These are phyloP conservation scores for Sphenostylis stenocarpa DNA, from an alignment of 306 rosid species.

Conservation along the genomic window DNA sequence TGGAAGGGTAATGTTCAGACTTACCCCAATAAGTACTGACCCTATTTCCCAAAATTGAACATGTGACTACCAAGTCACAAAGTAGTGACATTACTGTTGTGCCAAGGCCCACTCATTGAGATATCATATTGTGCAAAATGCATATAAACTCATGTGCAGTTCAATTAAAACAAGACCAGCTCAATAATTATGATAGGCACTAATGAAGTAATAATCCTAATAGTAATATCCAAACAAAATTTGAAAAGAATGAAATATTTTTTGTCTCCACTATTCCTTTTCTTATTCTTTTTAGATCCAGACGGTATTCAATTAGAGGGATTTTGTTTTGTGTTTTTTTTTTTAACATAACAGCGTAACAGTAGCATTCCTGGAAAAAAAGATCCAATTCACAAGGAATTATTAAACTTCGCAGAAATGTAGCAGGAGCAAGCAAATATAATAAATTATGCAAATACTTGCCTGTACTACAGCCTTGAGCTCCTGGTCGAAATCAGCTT, in stretches of 20 bases:
- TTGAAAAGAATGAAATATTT: neutral
- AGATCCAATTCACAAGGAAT: conserved; percentile 1
- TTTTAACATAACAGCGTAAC: neutral
- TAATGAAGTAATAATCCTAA: neutral
- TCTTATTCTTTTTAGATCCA: neutral
- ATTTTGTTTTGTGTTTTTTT: neutral
- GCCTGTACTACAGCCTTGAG: conserved; percentile 95
- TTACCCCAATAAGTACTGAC: neutral
- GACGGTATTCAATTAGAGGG: neutral
- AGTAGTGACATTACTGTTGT: neutral
- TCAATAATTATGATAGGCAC: neutral
- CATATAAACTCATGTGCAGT: neutral
- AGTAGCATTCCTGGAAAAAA: neutral
- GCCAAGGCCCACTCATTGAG: neutral
- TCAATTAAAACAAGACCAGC: neutral
- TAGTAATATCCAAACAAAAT: neutral
- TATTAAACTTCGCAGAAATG: neutral
- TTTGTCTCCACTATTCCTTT: conserved; percentile 2
- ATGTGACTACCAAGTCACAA: neutral
- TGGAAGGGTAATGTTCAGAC: neutral
- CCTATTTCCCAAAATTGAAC: neutral
- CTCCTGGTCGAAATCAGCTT: conserved; percentile 86
- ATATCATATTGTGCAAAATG: neutral
- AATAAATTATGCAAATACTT: conserved; percentile 40
- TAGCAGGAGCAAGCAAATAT: conserved; percentile 12